Evolutionary conservation across 2,329 filamentous ascomycete genomes (phyloP).

Genomic region (Epicoccum sorghinum): DNA sequence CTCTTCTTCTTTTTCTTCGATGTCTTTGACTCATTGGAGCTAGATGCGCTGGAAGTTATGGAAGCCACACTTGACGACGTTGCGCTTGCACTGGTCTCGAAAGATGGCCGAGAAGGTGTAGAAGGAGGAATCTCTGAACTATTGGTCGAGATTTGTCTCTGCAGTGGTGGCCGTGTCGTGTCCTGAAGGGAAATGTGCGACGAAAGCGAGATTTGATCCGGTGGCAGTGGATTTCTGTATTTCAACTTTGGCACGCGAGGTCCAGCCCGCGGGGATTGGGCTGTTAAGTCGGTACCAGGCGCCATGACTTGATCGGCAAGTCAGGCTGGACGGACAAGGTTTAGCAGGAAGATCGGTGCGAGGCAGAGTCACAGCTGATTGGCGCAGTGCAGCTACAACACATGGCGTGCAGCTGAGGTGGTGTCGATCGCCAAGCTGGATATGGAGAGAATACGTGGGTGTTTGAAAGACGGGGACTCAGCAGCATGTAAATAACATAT

Average conservation of each 20-base stretch:
- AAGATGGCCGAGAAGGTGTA: slow-evolving; percentile 15
- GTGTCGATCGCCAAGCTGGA: neutral
- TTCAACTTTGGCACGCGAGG: slow-evolving; percentile 43
- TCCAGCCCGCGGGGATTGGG: slow-evolving; percentile 28
- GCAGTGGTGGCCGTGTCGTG: slow-evolving; percentile 11
- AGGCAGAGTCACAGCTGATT: slow-evolving; percentile 25
- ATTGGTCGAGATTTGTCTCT: slow-evolving; percentile 7
- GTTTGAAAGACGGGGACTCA: slow-evolving; percentile 5
- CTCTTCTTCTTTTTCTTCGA: slow-evolving; percentile 44
- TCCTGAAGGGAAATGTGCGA: slow-evolving; percentile 12
- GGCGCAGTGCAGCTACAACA: slow-evolving; percentile 23
- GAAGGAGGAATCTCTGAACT: slow-evolving; percentile 13
- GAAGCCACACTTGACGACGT: slow-evolving; percentile 44
- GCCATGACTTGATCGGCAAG: slow-evolving; percentile 36
- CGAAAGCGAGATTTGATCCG: slow-evolving; percentile 25
- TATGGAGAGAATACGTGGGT: neutral
- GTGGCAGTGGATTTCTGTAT: slow-evolving; percentile 41
- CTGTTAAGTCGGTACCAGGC: slow-evolving; percentile 31
- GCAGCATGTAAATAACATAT: no score
- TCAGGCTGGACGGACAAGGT: slow-evolving; percentile 24
- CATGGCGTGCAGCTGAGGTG: slow-evolving; percentile 21
- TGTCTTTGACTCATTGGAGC: slow-evolving; percentile 35
- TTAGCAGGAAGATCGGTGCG: slow-evolving; percentile 24
- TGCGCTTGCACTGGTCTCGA: slow-evolving; percentile 27
- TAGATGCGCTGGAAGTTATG: slow-evolving; percentile 30